These are phyloP conservation scores for Sclerotinia spermophila DNA, from an alignment of 2,329 filamentous ascomycete species.

Conservation along the genomic window DNA sequence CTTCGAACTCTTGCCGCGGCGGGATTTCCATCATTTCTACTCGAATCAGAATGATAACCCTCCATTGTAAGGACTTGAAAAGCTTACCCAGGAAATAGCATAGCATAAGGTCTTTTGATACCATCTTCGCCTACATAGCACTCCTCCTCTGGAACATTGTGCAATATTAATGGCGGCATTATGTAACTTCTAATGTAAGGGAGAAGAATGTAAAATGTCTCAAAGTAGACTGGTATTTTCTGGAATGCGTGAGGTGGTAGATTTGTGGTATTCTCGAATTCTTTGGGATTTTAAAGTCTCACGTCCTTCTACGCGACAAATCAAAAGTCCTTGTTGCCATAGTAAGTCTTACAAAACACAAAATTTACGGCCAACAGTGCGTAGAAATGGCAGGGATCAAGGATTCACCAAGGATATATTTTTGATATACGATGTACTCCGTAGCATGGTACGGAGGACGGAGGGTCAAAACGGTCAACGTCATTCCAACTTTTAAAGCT, in stretches of 20 bases:
- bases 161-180: slow-evolving; percentile 64
- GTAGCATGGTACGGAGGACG: background rate
- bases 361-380: slow-evolving; percentile 14
- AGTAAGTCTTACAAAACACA: background rate
- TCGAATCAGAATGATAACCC: slow-evolving; percentile 22
- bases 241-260: background rate
- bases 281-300: background rate
- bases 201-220: slow-evolving; percentile 17
- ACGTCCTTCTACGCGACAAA: slow-evolving; percentile 19
- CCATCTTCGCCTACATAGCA: slow-evolving; percentile 64
- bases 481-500: background rate
- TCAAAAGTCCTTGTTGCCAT: background rate
- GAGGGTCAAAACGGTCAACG: slow-evolving; percentile 5
- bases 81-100: slow-evolving; percentile 61
- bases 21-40: slow-evolving; percentile 52
- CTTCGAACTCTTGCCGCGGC: slow-evolving; percentile 49
- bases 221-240: background rate
- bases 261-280: background rate
- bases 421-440: background rate
- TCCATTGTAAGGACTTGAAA: slow-evolving; percentile 15
- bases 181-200: slow-evolving; percentile 20
- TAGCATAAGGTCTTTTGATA: slow-evolving; percentile 61
- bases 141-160: slow-evolving; percentile 67
- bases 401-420: background rate
- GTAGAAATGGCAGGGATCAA: slow-evolving; percentile 10